These are phyloP conservation scores for Acorus gramineus DNA, from an alignment of 106 monocot species.

Conservation along the genomic window DNA sequence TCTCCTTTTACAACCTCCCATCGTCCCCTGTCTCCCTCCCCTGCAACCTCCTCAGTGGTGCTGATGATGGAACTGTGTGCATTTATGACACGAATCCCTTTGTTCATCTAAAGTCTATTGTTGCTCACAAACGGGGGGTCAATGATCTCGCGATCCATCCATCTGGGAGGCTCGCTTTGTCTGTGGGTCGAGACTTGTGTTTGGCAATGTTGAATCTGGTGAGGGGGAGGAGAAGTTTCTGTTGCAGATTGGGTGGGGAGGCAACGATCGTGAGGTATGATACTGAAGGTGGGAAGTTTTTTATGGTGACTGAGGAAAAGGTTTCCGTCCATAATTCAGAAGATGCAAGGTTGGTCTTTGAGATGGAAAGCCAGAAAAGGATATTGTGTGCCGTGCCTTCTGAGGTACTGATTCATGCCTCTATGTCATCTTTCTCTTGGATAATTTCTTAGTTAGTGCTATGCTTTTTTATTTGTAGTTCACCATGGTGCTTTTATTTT, in stretches of 20 bases:
- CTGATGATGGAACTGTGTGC: conserved; percentile 56
- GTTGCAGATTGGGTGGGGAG: conserved; percentile 52
- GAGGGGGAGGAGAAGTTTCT: conserved; percentile 66
- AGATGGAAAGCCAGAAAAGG: conserved; percentile 38
- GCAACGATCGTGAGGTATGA: conserved; percentile 56
- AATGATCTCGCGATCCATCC: conserved; percentile 66
- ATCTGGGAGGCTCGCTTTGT: conserved; percentile 62
- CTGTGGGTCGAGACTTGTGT: conserved; percentile 59
- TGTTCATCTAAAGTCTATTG: conserved; percentile 51
- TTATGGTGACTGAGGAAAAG: conserved; percentile 50
- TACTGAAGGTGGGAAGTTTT: conserved; percentile 40
- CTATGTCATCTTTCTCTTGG: neutral
- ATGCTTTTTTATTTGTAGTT: neutral
- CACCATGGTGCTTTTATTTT: too few species aligned
- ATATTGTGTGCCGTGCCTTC: conserved; percentile 52
- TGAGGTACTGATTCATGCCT: conserved; percentile 30
- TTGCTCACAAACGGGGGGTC: conserved; percentile 32
- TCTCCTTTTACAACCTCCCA: conserved; percentile 52
- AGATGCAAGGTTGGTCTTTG: conserved; percentile 58
- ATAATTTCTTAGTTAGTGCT: neutral
- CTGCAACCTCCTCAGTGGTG: conserved; percentile 65
- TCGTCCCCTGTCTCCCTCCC: conserved; percentile 38
- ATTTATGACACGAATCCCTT: conserved; percentile 89
- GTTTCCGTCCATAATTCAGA: conserved; percentile 56
- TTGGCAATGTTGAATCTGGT: conserved; percentile 79